Percentiles rank a stretch among this genome's conserved stretches.
These are phyloP conservation scores for Immersiporthe knoxdaviesiana DNA, from an alignment of 2,329 filamentous ascomycete genomes.

Conservation along the genomic window DNA sequence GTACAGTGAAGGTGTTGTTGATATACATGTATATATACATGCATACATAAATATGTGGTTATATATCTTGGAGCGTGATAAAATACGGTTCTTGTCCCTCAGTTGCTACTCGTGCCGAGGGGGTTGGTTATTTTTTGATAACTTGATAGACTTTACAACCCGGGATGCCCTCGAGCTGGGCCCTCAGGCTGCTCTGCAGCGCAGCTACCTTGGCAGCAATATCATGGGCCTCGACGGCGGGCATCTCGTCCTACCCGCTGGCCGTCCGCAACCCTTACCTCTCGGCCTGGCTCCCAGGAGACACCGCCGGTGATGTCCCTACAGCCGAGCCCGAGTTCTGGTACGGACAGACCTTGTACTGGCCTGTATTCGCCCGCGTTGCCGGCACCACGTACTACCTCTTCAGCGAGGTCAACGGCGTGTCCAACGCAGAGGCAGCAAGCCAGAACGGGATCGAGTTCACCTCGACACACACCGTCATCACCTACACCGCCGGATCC, in stretches of 20 bases:
- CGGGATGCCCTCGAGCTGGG: background rate
- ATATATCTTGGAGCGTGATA: background rate
- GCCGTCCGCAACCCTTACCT: slow-evolving; percentile 40
- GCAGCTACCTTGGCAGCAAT: background rate
- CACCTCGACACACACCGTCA: slow-evolving; percentile 38
- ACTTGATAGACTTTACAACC: too few species aligned
- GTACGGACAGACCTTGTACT: slow-evolving; percentile 38
- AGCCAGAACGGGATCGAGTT: slow-evolving; percentile 34
- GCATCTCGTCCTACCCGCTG: slow-evolving; percentile 30
- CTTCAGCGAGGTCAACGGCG: slow-evolving; percentile 35
- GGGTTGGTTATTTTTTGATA: background rate
- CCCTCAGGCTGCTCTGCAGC: slow-evolving; percentile 5
- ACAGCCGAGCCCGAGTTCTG: slow-evolving; percentile 39
- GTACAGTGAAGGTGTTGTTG: background rate
- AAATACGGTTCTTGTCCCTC: background rate
- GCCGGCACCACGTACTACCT: slow-evolving; percentile 37
- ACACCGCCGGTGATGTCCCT: slow-evolving; percentile 33
- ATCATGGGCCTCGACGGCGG: slow-evolving; percentile 6
- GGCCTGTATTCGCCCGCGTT: slow-evolving; percentile 40
- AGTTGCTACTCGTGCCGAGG: background rate
- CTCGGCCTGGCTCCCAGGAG: slow-evolving; percentile 40
- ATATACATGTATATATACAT: background rate
- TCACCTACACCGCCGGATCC: slow-evolving; percentile 35
- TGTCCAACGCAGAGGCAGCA: slow-evolving; percentile 29
- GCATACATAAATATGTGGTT: background rate